These are phyloP conservation scores for Xerocomus brunneocitrinus DNA, from an alignment of 768 basidiomycete genomes.

Conservation along the genomic window DNA sequence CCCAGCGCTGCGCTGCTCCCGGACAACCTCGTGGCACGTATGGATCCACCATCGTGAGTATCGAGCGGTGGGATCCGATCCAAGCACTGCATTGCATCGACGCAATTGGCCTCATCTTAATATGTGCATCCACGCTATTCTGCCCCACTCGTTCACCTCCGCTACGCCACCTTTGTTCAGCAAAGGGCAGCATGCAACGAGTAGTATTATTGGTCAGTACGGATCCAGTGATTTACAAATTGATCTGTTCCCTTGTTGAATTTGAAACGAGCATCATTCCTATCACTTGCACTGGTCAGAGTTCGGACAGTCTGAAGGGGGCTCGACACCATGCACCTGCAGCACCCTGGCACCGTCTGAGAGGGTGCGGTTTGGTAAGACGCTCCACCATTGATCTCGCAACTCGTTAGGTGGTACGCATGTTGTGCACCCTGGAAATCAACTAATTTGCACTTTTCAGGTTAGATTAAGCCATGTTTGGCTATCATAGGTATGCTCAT, in stretches of 20 bases:
- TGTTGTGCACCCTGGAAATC: constrained; percentile 23
- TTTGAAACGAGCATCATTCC: neutral
- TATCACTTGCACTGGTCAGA: neutral
- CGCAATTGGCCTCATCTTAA: too few relatives aligned
- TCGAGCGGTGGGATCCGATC: too few relatives aligned
- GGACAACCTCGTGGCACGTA: too few relatives aligned
- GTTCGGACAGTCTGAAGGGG: neutral
- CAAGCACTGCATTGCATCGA: too few relatives aligned
- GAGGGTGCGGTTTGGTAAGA: constrained; percentile 26
- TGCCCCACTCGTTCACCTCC: too few relatives aligned
- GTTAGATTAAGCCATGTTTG: constrained; percentile 30
- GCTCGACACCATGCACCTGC: neutral
- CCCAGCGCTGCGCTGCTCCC: too few relatives aligned
- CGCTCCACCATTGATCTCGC: constrained; percentile 5
- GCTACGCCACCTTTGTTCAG: neutral
- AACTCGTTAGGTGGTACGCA: constrained; percentile 10
- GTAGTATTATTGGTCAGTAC: too few relatives aligned
- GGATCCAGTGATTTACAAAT: neutral
- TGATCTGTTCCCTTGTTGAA: neutral
- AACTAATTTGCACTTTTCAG: constrained; percentile 30
- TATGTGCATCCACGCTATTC: too few relatives aligned
- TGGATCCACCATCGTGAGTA: too few relatives aligned
- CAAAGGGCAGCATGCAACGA: too few relatives aligned
- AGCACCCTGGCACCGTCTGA: constrained; percentile 7
- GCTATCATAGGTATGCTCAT: constrained; percentile 13